Evolutionary conservation across 352 stramenopile species (phyloP), one percentile per base, ranked within the genome.

Genomic region (Phytophthora aleatoria): DNA sequence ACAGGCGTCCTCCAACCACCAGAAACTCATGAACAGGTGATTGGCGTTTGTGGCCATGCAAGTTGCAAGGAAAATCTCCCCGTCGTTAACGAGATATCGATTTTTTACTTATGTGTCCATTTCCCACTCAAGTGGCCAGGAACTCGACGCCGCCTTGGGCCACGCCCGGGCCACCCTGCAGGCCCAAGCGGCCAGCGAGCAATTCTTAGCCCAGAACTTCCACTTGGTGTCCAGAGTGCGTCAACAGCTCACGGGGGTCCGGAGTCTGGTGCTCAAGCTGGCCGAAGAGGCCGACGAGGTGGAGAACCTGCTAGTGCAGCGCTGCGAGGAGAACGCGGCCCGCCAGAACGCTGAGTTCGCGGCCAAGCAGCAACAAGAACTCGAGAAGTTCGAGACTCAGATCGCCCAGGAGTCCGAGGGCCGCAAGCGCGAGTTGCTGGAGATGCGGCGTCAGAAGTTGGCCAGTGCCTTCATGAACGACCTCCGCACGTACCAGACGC

Each of bases 401-500:
- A 90, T 92, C 39, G 57, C 90, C 27, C 51, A 74, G 30, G 79
- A 92, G 60, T 92, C 90, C 26, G 83, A 93, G 38, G 72, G 75
- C 4, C 75, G 83, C 8, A 87, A 77, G 55, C 72, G 74, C 11
- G 73, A 87, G 57, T 30, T 89, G 20, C 68, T 91, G 12, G 79
- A 91, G 49, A 73, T 74, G 45, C 73, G 80, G 28, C 77, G 85
- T 1, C 66, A 88, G 47, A 73, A 76, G 28, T 61, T 94, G 13
- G 79, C 77, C 9, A 75, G 76, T 15, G 84, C 83, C 12, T 94
- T 95, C 61, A 64, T 76, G 51, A 87, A 91, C 50, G 87, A 95
- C 47, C 68, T 95, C 44, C 74, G 78, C 65, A 91, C 83, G 33
- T 95, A 95, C 61, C 85, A 92, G 67, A 89, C 84, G 53, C 62